Percentiles rank a stretch among this genome's conserved stretches.
Conservation (phyloP, 2,329 filamentous ascomycete genomes). For the Fusarium beomiforme region DNA sequence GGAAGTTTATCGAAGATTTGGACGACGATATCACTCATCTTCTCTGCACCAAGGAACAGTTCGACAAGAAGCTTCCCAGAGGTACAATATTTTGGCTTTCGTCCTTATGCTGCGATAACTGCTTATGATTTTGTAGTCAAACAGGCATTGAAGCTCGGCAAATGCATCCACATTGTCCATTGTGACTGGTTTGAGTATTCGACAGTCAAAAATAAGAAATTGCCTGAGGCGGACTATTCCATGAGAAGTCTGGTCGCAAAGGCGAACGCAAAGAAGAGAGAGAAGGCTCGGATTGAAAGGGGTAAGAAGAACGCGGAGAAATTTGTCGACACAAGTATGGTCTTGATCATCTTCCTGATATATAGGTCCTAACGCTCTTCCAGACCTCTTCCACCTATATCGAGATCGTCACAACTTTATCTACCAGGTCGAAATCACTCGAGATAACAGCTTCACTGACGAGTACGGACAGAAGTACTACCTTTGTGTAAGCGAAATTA, state of each 20-base stretch:
- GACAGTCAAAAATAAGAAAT: constrained; percentile 44
- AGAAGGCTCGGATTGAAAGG: constrained; percentile 48
- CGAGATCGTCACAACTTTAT: constrained; percentile 68
- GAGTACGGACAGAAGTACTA: constrained; percentile 67
- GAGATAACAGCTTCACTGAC: constrained; percentile 56
- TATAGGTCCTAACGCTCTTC: background rate
- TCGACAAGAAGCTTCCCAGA: constrained; percentile 55
- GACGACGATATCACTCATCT: constrained; percentile 74
- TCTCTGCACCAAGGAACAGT: constrained; percentile 71
- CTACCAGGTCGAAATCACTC: constrained; percentile 71
- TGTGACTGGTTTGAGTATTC: constrained; percentile 65
- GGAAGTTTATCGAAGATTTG: constrained; percentile 63
- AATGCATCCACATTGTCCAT: constrained; percentile 54
- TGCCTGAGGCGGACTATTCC: constrained; percentile 53
- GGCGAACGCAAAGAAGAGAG: constrained; percentile 45
- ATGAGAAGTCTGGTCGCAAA: constrained; percentile 49
- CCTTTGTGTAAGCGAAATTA: constrained; percentile 62
- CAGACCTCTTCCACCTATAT: constrained; percentile 73
- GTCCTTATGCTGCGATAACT: background rate
- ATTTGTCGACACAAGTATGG: constrained; percentile 60
- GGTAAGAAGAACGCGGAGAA: constrained; percentile 54
- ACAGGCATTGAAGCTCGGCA: constrained; percentile 49
- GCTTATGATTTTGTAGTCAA: constrained; percentile 46
- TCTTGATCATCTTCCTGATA: background rate
- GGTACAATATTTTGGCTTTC: constrained; percentile 41